A percentile compares a stretch with the other conserved stretches of the same genome.
These are phyloP conservation scores for Thelonectria blattea DNA, from an alignment of 2,329 filamentous ascomycete genomes.

Conservation along the genomic window DNA sequence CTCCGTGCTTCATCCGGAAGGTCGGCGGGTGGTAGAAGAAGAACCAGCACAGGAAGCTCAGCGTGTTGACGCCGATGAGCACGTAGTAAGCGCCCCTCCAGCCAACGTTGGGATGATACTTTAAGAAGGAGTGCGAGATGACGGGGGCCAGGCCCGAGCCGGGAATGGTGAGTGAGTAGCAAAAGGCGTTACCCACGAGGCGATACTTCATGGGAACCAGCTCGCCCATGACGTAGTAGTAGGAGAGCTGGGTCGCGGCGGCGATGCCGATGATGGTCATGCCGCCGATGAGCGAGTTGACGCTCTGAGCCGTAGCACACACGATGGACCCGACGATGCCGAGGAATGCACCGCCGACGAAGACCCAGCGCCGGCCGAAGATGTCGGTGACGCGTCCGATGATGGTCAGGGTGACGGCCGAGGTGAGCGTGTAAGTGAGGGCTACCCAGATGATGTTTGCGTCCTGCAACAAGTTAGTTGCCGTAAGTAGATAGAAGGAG, in stretches of 20 bases:
- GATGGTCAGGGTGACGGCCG: conserved; percentile 35
- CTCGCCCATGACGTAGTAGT: conserved; percentile 45
- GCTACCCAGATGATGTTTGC: conserved; percentile 40
- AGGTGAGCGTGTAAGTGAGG: conserved; percentile 40
- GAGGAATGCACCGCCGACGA: conserved; percentile 39
- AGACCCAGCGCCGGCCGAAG: conserved; percentile 39
- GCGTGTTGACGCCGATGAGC: conserved; percentile 38
- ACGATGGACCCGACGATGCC: conserved; percentile 46
- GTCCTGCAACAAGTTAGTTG: conserved; percentile 17
- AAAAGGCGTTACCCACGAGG: conserved; percentile 39
- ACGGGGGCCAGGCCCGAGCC: conserved; percentile 38
- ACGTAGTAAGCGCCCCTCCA: conserved; percentile 42
- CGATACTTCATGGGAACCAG: conserved; percentile 47
- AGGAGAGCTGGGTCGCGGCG: conserved; percentile 45
- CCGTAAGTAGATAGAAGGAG: too few relatives aligned
- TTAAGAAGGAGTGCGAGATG: conserved; percentile 37
- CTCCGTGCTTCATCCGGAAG: conserved; percentile 40
- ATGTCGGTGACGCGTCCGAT: conserved; percentile 39
- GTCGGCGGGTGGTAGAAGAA: conserved; percentile 44
- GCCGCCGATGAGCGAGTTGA: conserved; percentile 46
- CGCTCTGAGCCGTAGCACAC: conserved; percentile 42
- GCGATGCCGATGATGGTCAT: conserved; percentile 47
- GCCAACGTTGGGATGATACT: conserved; percentile 32
- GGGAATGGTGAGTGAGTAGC: conserved; percentile 43
- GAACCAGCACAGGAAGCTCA: conserved; percentile 38